A percentile compares a stretch with the other conserved stretches of the same genome.
These are phyloP conservation scores for Pseudofabraea citricarpa DNA, from an alignment of 2,329 filamentous ascomycete genomes.

Conservation along the genomic window DNA sequence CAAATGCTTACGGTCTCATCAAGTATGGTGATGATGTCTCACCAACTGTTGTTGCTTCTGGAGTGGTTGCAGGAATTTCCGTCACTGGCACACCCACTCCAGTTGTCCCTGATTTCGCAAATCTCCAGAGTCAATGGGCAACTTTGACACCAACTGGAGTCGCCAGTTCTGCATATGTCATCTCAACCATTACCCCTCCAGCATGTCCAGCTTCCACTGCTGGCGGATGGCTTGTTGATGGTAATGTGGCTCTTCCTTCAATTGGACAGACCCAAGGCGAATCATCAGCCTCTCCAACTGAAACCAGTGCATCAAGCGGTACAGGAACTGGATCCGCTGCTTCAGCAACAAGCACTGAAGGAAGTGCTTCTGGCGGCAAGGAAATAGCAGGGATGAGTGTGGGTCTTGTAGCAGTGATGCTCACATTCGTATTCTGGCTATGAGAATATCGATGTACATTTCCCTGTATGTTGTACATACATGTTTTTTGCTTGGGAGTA, in stretches of 20 bases:
- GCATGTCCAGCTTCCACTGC: slow-evolving; percentile 65
- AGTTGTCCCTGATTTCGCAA: slow-evolving; percentile 69
- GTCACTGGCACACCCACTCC: slow-evolving; percentile 70
- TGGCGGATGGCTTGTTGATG: slow-evolving; percentile 67
- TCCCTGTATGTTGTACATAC: no score
- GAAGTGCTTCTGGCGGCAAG: slow-evolving; percentile 38
- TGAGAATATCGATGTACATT: no score
- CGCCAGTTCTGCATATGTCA: slow-evolving; percentile 54
- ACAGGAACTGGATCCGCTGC: slow-evolving; percentile 30
- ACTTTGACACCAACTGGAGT: slow-evolving; percentile 56
- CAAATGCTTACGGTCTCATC: slow-evolving; percentile 77
- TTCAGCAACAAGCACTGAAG: slow-evolving; percentile 31
- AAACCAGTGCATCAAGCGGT: slow-evolving; percentile 16
- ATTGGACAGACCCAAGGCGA: slow-evolving; percentile 40
- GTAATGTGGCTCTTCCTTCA: slow-evolving; percentile 63
- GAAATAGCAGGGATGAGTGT: slow-evolving; percentile 45
- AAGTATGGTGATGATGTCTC: slow-evolving; percentile 60
- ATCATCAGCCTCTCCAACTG: slow-evolving; percentile 28
- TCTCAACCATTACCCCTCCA: slow-evolving; percentile 55
- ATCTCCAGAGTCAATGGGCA: slow-evolving; percentile 71
- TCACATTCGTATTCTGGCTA: slow-evolving; percentile 47
- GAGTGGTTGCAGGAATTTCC: slow-evolving; percentile 58
- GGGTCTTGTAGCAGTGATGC: slow-evolving; percentile 45
- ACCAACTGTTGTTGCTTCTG: slow-evolving; percentile 43
- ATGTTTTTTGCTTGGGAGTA: no score